These are phyloP conservation scores for Eucalyptus shirleyi DNA, from an alignment of 345 rosid species.

Conservation along the genomic window DNA sequence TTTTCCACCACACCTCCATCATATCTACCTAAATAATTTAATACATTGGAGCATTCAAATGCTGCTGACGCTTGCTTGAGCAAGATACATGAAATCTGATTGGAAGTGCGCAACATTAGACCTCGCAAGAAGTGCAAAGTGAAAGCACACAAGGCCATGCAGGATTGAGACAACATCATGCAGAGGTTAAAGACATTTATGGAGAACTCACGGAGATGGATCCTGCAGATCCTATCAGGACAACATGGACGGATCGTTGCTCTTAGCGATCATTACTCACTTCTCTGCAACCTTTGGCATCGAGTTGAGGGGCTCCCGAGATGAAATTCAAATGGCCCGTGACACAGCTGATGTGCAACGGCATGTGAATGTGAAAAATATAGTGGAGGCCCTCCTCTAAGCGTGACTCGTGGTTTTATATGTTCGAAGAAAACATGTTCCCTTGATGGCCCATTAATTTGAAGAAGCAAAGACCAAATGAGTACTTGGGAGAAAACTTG, in stretches of 20 bases:
- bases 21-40: neutral
- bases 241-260: no score
- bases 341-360: neutral
- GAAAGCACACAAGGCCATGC: neutral
- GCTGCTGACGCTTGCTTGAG: neutral
- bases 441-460: no score
- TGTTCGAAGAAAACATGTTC: no score
- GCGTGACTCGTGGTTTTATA: no score
- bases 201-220: rapidly evolving
- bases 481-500: neutral
- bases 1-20: no score
- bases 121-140: neutral
- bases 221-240: no score
- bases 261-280: no score
- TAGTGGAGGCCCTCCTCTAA: no score
- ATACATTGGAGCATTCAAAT: neutral
- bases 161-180: neutral
- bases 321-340: neutral
- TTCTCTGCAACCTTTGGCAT: no score
- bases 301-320: neutral
- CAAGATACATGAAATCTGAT: neutral
- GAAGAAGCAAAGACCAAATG: no score
- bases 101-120: neutral
- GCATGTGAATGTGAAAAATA: no score
- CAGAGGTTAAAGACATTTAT: no score